Conservation (phyloP, 768 basidiomycete species). For the Agaricus bisporus region DNA sequence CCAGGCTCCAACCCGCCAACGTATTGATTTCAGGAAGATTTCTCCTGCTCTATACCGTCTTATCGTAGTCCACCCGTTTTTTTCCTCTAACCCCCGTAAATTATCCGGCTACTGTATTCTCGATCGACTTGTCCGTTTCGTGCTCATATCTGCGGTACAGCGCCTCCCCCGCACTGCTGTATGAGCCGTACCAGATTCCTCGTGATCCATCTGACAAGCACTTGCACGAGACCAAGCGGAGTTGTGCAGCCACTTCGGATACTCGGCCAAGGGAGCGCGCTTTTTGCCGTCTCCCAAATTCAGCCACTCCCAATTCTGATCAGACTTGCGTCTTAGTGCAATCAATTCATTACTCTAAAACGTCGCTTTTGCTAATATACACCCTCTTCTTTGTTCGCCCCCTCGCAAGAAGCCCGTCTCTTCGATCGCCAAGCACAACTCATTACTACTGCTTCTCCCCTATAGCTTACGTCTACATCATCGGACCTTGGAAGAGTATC, state of each 20-base stretch:
- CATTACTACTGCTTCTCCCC: neutral
- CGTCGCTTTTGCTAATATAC: too few relatives aligned
- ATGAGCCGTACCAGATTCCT: neutral
- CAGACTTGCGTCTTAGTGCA: neutral
- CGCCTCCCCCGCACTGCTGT: neutral
- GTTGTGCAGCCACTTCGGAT: neutral
- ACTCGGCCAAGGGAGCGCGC: neutral
- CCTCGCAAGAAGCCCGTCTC: too few relatives aligned
- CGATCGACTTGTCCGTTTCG: neutral
- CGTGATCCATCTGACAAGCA: slow-evolving; percentile 4
- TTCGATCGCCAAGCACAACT: neutral
- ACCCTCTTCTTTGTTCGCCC: too few relatives aligned
- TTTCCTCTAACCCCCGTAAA: slow-evolving; percentile 1
- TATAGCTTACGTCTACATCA: slow-evolving; percentile 37
- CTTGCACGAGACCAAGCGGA: slow-evolving; percentile 1
- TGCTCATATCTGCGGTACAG: too few relatives aligned
- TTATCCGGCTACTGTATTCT: slow-evolving; percentile 5
- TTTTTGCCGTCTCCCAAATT: slow-evolving; percentile 1
- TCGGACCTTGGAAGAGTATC: slow-evolving; percentile 32
- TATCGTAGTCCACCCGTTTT: neutral
- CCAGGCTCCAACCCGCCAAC: neutral
- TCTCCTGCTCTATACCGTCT: neutral
- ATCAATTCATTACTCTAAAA: too few relatives aligned
- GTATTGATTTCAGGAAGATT: neutral
- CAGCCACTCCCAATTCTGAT: neutral